Percentiles rank a stretch among this genome's conserved stretches.
phyloP scores from a whole-genome alignment of 768 basidiomycete species.

The Kwoniella shandongensis region DNA sequence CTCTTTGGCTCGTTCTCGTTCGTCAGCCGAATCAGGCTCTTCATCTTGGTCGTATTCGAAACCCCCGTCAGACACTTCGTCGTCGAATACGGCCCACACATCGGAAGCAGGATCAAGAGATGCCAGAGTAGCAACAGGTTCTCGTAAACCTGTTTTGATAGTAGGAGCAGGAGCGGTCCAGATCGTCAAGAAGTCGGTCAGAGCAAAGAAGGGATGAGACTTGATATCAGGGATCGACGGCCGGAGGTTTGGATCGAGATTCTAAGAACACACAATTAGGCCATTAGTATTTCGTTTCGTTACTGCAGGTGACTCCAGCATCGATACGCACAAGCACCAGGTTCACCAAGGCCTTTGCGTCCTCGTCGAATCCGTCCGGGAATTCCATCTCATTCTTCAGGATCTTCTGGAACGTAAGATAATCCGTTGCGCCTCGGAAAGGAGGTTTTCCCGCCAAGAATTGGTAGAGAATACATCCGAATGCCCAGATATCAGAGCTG shows the following conservation, averaged over 20 bases:
- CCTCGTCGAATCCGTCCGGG: constrained; percentile 77
- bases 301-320: background rate
- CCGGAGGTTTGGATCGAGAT: constrained; percentile 46
- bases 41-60: constrained; percentile 34
- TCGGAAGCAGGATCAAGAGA: constrained; percentile 26
- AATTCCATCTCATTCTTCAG: constrained; percentile 82
- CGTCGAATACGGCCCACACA: constrained; percentile 49
- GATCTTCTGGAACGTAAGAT: constrained; percentile 93
- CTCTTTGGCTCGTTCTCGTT: constrained; percentile 9
- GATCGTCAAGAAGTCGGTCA: constrained; percentile 37
- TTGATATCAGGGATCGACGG: constrained; percentile 45
- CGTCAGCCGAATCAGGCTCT: constrained; percentile 7
- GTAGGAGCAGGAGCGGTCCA: constrained; percentile 45
- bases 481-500: constrained; percentile 92
- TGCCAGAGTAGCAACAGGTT: constrained; percentile 29
- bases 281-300: background rate
- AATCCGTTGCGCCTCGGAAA: constrained; percentile 84
- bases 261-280: constrained; percentile 18
- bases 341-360: constrained; percentile 76
- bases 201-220: constrained; percentile 47
- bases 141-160: constrained; percentile 40
- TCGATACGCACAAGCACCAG: constrained; percentile 72
- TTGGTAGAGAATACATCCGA: constrained; percentile 91
- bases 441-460: constrained; percentile 88
- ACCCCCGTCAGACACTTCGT: constrained; percentile 43